Percentiles rank a stretch among this genome's conserved stretches.
Evolutionary conservation across 1,139 yeast genomes (phyloP).

Genomic region (Kodamaea arcana): DNA sequence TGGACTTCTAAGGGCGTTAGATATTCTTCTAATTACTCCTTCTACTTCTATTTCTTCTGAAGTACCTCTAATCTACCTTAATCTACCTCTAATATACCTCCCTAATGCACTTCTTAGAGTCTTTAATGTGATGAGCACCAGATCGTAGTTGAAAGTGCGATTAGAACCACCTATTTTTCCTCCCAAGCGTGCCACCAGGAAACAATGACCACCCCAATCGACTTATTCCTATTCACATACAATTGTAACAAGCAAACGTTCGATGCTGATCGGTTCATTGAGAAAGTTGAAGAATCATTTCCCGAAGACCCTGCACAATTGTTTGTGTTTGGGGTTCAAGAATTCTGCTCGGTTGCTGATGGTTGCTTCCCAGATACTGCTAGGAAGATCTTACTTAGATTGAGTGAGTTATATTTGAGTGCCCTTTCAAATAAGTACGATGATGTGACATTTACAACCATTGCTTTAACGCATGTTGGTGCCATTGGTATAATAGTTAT

Average conservation of each 20-base stretch:
- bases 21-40: too few species aligned
- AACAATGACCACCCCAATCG: too few species aligned
- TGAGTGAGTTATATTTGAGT: slow-evolving; percentile 39
- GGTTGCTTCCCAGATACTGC: slow-evolving; percentile 48
- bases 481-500: slow-evolving; percentile 61
- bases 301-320: slow-evolving; percentile 40
- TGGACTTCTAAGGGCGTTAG: too few species aligned
- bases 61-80: too few species aligned
- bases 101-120: too few species aligned
- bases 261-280: slow-evolving; percentile 20
- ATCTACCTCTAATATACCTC: too few species aligned
- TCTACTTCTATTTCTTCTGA: neutral
- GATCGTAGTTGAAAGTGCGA: too few species aligned
- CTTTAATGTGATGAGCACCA: too few species aligned
- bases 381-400: slow-evolving; percentile 33
- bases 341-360: slow-evolving; percentile 61
- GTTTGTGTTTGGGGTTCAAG: slow-evolving; percentile 72
- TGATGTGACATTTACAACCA: slow-evolving; percentile 37
- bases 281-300: slow-evolving; percentile 23
- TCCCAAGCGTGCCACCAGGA: too few species aligned
- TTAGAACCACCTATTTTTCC: too few species aligned
- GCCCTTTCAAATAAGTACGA: slow-evolving; percentile 34
- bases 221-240: slow-evolving; percentile 35
- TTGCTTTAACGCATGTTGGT: slow-evolving; percentile 53
- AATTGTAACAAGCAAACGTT: slow-evolving; percentile 33